phyloP scores from a whole-genome alignment of 257 asterid genomes.

The Marsdenia floribunda region DNA sequence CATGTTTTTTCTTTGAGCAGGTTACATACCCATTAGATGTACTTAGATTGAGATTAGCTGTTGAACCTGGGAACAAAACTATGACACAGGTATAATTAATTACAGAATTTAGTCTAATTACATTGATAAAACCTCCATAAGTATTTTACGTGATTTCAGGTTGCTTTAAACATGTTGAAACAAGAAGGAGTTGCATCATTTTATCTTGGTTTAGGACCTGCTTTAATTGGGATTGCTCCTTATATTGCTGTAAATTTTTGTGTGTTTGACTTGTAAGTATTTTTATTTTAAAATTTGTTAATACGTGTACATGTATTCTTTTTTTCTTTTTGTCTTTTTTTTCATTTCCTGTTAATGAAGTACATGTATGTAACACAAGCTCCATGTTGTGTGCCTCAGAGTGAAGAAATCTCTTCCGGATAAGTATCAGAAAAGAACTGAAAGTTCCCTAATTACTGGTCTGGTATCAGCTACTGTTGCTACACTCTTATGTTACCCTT shows the following conservation, averaged over 20 bases:
- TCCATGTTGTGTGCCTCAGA: constrained; percentile 39
- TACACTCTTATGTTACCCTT: constrained; percentile 82
- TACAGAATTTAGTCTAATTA: constrained; percentile 3
- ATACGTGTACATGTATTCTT: background rate
- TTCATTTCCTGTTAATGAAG: background rate
- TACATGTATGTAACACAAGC: constrained; percentile 2
- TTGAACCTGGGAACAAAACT: constrained; percentile 78
- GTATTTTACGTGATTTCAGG: constrained; percentile 44
- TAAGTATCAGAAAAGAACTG: constrained; percentile 75
- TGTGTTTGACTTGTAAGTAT: constrained; percentile 94
- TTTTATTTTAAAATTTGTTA: constrained; percentile 24
- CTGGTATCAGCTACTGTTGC: constrained; percentile 90
- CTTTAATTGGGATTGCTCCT: constrained; percentile 94
- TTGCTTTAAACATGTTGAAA: constrained; percentile 75
- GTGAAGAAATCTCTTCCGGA: constrained; percentile 91
- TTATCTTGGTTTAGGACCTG: constrained; percentile 89
- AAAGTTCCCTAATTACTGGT: constrained; percentile 65
- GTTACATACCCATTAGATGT: constrained; percentile 90
- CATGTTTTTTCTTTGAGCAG: constrained; percentile 35
- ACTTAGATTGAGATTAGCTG: constrained; percentile 86
- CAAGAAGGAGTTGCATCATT: constrained; percentile 89
- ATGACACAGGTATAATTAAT: constrained; percentile 67
- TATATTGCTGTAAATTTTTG: constrained; percentile 94
- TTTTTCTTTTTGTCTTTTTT: no score
- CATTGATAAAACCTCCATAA: background rate